Percentiles rank a stretch among this genome's conserved stretches.
phyloP scores from a whole-genome alignment of 371 early-diverging fungal species.

The Rhizopus delemar region DNA sequence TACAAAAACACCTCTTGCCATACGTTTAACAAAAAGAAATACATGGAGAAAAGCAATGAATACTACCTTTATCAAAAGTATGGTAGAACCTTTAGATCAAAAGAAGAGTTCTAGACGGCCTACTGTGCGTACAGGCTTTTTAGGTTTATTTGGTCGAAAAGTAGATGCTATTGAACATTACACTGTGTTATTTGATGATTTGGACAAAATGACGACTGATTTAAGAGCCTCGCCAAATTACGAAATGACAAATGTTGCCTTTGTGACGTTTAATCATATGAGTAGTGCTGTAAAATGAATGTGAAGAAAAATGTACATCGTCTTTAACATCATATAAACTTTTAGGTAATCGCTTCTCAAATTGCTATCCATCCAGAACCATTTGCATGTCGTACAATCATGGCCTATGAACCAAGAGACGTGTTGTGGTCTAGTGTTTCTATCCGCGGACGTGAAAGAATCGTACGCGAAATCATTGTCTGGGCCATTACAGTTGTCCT shows the following conservation, averaged over 20 bases:
- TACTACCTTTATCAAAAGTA: slow-evolving; percentile 17
- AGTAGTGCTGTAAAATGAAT: slow-evolving; percentile 38
- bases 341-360: slow-evolving; percentile 61
- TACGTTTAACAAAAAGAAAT: slow-evolving; percentile 22
- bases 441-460: slow-evolving; percentile 48
- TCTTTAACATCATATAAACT: neutral
- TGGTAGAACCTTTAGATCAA: slow-evolving; percentile 15
- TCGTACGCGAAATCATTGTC: slow-evolving; percentile 49
- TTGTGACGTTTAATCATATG: slow-evolving; percentile 50
- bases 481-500: slow-evolving; percentile 41
- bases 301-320: neutral
- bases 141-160: slow-evolving; percentile 38
- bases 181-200: slow-evolving; percentile 36
- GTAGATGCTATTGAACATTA: slow-evolving; percentile 52
- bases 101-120: slow-evolving; percentile 26
- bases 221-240: slow-evolving; percentile 28
- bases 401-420: slow-evolving; percentile 78
- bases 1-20: neutral
- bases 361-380: slow-evolving; percentile 61
- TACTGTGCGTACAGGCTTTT: slow-evolving; percentile 31
- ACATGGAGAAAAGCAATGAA: slow-evolving; percentile 8
- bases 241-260: slow-evolving; percentile 45
- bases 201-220: slow-evolving; percentile 35
- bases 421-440: slow-evolving; percentile 66
- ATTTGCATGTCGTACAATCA: slow-evolving; percentile 64